These are phyloP conservation scores for Xylariomycetidae sp. DNA, from an alignment of 2,329 filamentous ascomycete species.

Conservation along the genomic window DNA sequence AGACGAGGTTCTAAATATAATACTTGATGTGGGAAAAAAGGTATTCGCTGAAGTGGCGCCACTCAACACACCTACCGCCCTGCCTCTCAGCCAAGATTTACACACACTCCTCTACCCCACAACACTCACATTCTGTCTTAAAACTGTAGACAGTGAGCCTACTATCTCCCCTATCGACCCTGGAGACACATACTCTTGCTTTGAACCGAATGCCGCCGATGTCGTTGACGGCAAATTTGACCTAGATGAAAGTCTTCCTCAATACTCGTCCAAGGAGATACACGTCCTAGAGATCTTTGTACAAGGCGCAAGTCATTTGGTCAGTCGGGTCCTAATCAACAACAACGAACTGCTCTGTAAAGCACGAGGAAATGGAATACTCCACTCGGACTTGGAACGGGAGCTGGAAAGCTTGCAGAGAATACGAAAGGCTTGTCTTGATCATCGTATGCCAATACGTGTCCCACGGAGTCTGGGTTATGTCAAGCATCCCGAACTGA, in stretches of 20 bases:
- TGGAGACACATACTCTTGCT: conserved; percentile 4
- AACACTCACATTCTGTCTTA: conserved; percentile 11
- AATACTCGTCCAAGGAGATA: not conserved
- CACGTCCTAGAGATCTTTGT: not conserved
- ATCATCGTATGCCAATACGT: conserved; percentile 4
- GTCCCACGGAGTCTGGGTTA: not conserved
- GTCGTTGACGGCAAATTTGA: not conserved
- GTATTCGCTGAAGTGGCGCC: conserved; percentile 8
- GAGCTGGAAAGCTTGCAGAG: conserved; percentile 12
- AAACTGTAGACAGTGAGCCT: conserved; percentile 4
- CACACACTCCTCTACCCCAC: conserved; percentile 6
- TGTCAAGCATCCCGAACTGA: not conserved
- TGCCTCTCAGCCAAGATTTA: conserved; percentile 10
- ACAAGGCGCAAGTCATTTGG: not conserved
- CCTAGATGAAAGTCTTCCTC: not conserved
- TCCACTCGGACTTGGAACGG: conserved; percentile 10
- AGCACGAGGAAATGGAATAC: conserved; percentile 6
- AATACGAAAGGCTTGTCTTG: conserved; percentile 5
- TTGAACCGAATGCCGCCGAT: not conserved
- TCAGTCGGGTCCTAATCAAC: not conserved
- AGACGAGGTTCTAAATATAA: conserved; percentile 13
- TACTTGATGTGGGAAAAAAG: conserved; percentile 12
- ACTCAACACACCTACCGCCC: conserved; percentile 6
- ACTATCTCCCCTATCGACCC: conserved; percentile 11
- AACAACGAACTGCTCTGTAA: conserved; percentile 14